phyloP scores from a whole-genome alignment of 2,329 filamentous ascomycete genomes.

The Rhynchosporium graminicola region DNA sequence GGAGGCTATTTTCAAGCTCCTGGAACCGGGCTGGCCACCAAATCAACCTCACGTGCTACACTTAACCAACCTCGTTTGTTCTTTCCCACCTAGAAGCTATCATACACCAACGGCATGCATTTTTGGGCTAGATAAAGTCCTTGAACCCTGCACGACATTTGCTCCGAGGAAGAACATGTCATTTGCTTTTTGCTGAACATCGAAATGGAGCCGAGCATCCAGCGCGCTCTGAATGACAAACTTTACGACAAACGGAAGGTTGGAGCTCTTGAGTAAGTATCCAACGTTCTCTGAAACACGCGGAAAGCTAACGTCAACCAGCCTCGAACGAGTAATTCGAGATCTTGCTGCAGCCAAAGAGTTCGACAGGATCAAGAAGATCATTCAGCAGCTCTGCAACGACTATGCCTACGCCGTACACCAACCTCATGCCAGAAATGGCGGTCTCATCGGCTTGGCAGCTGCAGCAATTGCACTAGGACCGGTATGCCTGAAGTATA shows the following conservation, averaged over 20 bases:
- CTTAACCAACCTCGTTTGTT: not conserved
- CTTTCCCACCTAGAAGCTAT: constrained; percentile 1
- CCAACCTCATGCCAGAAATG: constrained; percentile 94
- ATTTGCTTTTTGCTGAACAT: constrained; percentile 14
- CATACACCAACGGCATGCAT: not conserved
- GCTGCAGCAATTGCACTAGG: constrained; percentile 95
- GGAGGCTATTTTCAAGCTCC: no score
- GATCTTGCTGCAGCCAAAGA: constrained; percentile 77
- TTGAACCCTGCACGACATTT: not conserved
- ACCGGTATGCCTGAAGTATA: constrained; percentile 60
- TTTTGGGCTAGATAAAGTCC: constrained; percentile 1
- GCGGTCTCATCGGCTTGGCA: constrained; percentile 90
- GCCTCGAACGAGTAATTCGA: constrained; percentile 87
- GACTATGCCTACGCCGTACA: constrained; percentile 98
- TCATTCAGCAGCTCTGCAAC: constrained; percentile 94
- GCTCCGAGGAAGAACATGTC: constrained; percentile 25
- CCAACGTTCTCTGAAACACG: constrained; percentile 26
- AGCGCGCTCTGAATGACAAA: constrained; percentile 93
- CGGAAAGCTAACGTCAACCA: constrained; percentile 43
- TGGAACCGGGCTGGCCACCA: no score
- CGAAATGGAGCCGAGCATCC: constrained; percentile 83
- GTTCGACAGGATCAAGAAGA: constrained; percentile 76
- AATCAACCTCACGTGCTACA: not conserved
- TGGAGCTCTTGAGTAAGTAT: constrained; percentile 85
- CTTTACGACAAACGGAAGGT: constrained; percentile 98